A percentile compares a stretch with the other conserved stretches of the same genome.
Evolutionary conservation across 2,329 filamentous ascomycete genomes (phyloP).

Genomic region (Helotiales sp.): DNA sequence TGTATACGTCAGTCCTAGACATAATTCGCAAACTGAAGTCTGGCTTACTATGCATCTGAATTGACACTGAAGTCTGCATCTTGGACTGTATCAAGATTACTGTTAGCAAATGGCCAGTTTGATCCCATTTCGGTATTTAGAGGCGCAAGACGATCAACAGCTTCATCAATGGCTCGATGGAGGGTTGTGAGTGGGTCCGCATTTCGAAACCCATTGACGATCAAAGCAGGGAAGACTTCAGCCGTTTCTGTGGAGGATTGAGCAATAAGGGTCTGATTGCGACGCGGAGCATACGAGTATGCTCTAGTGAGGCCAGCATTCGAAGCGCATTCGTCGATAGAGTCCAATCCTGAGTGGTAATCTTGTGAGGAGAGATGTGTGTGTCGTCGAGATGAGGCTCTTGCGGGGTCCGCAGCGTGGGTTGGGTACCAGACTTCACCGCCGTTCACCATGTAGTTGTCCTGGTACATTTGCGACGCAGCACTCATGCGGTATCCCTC

Average conservation of each 20-base stretch:
- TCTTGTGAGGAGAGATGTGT: background rate
- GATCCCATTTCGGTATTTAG: background rate
- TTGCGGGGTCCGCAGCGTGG: background rate
- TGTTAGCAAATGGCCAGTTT: constrained; percentile 18
- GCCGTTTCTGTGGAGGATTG: too few species aligned
- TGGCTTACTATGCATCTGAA: constrained; percentile 19
- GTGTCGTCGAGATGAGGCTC: background rate
- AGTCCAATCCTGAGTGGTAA: background rate
- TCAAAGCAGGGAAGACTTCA: background rate
- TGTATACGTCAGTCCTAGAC: background rate
- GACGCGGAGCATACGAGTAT: background rate
- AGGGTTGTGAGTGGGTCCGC: background rate
- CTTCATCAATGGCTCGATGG: background rate
- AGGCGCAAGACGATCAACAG: background rate
- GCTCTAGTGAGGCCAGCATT: background rate
- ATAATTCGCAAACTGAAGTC: background rate
- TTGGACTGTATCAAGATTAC: constrained; percentile 7
- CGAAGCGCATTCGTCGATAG: background rate
- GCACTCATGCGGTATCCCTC: background rate
- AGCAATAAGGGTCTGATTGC: background rate
- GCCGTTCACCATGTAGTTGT: background rate
- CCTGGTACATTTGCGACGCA: background rate
- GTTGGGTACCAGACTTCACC: background rate
- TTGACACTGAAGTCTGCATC: constrained; percentile 18
- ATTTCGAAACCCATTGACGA: background rate